Conservation (phyloP, 1,139 yeast species). For the Cylindricascospora bacillispora region DNA sequence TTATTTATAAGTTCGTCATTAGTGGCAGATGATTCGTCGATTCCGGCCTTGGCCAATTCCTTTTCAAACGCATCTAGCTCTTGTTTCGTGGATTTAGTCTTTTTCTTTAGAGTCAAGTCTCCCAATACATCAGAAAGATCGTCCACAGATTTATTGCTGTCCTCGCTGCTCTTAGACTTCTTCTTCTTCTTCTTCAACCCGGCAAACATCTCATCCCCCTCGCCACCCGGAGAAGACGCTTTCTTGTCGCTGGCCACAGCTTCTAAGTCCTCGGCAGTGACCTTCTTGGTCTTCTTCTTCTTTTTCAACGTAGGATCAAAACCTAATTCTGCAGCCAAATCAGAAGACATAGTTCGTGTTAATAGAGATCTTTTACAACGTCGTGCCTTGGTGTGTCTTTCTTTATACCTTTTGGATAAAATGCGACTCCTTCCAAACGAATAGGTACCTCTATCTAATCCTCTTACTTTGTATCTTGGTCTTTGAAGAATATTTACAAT, state of each 20-base stretch:
- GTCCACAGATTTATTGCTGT: constrained; percentile 32
- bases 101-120: constrained; percentile 74
- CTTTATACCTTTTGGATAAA: constrained; percentile 20
- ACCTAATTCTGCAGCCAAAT: constrained; percentile 42
- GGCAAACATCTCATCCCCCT: constrained; percentile 33
- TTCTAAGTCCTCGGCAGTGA: constrained; percentile 27
- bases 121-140: constrained; percentile 54
- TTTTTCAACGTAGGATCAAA: constrained; percentile 72
- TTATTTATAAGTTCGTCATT: constrained; percentile 29
- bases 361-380: constrained; percentile 6
- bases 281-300: constrained; percentile 58
- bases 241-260: constrained; percentile 12
- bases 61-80: constrained; percentile 72
- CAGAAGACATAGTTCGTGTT: constrained; percentile 25
- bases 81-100: constrained; percentile 51
- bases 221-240: constrained; percentile 18
- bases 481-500: no score
- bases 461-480: neutral
- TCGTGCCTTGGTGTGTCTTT: constrained; percentile 12
- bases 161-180: constrained; percentile 29
- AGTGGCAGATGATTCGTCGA: no score
- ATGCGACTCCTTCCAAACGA: constrained; percentile 8
- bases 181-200: constrained; percentile 41
- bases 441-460: constrained; percentile 47
- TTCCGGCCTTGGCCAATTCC: constrained; percentile 83